Evolutionary conservation across 768 basidiomycete genomes (phyloP).

Genomic region (Boletus rex-veris): DNA sequence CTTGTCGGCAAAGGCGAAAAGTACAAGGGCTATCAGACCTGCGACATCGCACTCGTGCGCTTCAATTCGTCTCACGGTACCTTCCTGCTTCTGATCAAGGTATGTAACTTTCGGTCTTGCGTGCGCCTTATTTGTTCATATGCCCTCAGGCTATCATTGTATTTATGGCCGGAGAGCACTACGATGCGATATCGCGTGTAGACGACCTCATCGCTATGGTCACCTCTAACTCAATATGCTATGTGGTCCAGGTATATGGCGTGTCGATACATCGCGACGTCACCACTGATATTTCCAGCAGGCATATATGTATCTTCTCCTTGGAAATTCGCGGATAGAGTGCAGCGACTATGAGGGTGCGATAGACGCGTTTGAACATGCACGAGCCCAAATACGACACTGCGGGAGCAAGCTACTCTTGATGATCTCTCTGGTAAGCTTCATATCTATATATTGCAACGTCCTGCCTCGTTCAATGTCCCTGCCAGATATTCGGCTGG

Average conservation of each 20-base stretch:
- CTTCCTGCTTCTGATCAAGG: constrained; percentile 3
- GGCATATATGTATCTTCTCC: constrained; percentile 8
- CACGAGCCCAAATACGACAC: neutral
- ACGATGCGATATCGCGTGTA: constrained; percentile 3
- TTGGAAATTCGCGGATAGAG: neutral
- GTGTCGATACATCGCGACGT: too few species aligned
- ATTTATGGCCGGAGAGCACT: constrained; percentile 3
- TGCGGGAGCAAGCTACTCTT: neutral
- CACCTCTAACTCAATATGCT: neutral
- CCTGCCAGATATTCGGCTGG: constrained; percentile 9
- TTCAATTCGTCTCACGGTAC: neutral
- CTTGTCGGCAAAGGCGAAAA: neutral
- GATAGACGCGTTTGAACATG: neutral
- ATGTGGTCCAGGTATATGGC: neutral
- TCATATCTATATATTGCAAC: neutral
- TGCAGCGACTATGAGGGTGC: neutral
- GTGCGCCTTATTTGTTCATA: neutral
- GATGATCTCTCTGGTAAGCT: neutral
- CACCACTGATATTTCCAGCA: neutral
- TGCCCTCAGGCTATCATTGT: constrained; percentile 1
- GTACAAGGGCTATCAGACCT: neutral
- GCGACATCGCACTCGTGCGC: neutral
- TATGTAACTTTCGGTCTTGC: neutral
- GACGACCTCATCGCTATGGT: neutral
- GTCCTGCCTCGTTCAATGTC: neutral